Evolutionary conservation across 139 green algal genomes (phyloP).

Genomic region (Micractinium conductrix): DNA sequence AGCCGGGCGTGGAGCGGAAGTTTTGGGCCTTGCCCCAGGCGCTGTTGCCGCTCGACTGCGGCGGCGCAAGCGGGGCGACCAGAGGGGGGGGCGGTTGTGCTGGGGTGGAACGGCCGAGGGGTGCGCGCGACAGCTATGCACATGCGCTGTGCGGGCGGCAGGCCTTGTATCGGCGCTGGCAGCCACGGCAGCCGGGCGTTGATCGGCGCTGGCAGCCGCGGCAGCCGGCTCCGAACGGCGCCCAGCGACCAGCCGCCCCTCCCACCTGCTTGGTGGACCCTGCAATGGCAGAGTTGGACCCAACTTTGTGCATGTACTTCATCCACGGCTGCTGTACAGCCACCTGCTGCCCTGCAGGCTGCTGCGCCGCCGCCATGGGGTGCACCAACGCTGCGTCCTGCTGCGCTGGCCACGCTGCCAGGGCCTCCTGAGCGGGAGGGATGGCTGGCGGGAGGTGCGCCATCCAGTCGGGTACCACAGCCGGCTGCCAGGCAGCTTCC

Average conservation of each 20-base stretch:
- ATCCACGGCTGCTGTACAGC: not conserved
- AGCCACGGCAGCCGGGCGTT: too few relatives aligned
- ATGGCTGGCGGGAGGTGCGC: constrained; percentile 2
- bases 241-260: too few relatives aligned
- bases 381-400: too few relatives aligned
- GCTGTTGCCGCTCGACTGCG: constrained; percentile 1
- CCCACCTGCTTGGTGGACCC: not conserved
- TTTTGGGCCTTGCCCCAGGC: not conserved
- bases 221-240: too few relatives aligned
- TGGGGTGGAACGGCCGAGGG: too few relatives aligned
- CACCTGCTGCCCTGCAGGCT: not conserved
- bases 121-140: too few relatives aligned
- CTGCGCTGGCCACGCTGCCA: not conserved
- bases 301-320: not conserved
- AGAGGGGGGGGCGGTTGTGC: too few relatives aligned
- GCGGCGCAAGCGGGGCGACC: too few relatives aligned
- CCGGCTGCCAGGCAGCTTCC: not conserved
- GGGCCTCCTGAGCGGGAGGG: not conserved
- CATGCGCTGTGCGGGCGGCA: too few relatives aligned
- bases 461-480: constrained; percentile 6
- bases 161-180: too few relatives aligned
- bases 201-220: too few relatives aligned
- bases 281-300: not conserved
- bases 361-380: not conserved
- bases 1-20: constrained; percentile 4